phyloP scores from a whole-genome alignment of 1,284 basidiomycete species.

The Laetiporus sulphureus region DNA sequence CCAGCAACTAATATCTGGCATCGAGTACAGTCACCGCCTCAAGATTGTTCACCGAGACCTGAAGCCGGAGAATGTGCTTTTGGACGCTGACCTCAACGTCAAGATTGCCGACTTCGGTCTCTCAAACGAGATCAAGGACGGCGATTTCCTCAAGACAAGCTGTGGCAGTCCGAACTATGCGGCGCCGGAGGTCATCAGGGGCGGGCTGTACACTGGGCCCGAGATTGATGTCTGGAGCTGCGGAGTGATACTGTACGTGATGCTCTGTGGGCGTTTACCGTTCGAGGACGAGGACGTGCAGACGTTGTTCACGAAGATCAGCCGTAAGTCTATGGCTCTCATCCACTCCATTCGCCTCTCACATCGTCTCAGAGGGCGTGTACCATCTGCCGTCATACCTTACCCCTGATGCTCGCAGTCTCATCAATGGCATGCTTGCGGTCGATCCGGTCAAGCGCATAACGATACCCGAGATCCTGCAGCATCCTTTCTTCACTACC shows the following conservation, averaged over 20 bases:
- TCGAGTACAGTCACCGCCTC: constrained; percentile 91
- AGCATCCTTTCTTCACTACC: constrained; percentile 83
- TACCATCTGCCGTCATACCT: constrained; percentile 81
- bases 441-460: constrained; percentile 92
- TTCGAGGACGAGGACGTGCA: constrained; percentile 96
- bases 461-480: constrained; percentile 84
- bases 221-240: constrained; percentile 98
- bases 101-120: constrained; percentile 97
- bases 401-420: constrained; percentile 66
- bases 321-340: constrained; percentile 50
- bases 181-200: constrained; percentile 91
- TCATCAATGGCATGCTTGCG: constrained; percentile 84
- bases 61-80: constrained; percentile 87
- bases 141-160: constrained; percentile 90
- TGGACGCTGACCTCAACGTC: constrained; percentile 77
- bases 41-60: constrained; percentile 96
- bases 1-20: constrained; percentile 93
- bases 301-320: constrained; percentile 87
- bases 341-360: constrained; percentile 4
- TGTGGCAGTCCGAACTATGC: constrained; percentile 97
- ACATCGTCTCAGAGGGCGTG: constrained; percentile 55
- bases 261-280: constrained; percentile 87
- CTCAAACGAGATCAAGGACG: constrained; percentile 91
- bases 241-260: constrained; percentile 93
- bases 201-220: constrained; percentile 89